Base-by-base conservation (phyloP, 1,284 basidiomycete species). In the Amylostereum areolatum region DNA sequence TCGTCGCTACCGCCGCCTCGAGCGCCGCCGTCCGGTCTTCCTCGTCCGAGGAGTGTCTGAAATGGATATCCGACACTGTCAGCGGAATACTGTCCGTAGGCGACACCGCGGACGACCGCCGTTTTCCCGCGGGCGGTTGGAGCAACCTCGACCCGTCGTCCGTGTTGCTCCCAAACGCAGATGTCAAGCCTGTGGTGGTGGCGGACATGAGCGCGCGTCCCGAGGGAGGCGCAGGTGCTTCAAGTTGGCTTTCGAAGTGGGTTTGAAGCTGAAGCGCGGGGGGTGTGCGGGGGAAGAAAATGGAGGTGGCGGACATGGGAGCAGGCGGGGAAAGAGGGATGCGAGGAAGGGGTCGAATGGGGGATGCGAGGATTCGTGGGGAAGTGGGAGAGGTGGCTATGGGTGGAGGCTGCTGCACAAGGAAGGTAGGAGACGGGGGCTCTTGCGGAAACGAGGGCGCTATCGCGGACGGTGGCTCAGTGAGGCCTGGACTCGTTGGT, bases 31-130 rank as follows among this genome's bases (percentile, higher is more conserved):
- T 9, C 53, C 56, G 18, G 57, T 60, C 49, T 12, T 59, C 62
- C 1, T 74, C 69, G 11, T 80, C 77, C 1, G 75, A 72, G 3
- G 77, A 75, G 52, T 78, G 73, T 44, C 79, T 70, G 67, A 83
- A 84, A 55, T 80, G 71, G 46, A 83, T 73, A 37, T 85, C 83
- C 1, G 81, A 83, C 35, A 83, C 74, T n/a, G 84, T 81, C 56
- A 80, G 69, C 1, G 83, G 82, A 47, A 85, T 67, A 47, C 83
- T 85, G 45, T 85, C 81, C 0, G 81, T 81, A 24, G 83, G 83
- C 8, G 84, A 84, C 44, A 42, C 43, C 24, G 24, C 53, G 48
- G 41, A 50, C 41, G 52, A 51, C 55, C 40, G 46, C 55, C 49
- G 63, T 47, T 54, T 62, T 31, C 59, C 57, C 39, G 60, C 45